Evolutionary conservation across 345 rosid species (phyloP), one percentile per base, ranked within the genome.

Genomic region (Camelina hispida): DNA sequence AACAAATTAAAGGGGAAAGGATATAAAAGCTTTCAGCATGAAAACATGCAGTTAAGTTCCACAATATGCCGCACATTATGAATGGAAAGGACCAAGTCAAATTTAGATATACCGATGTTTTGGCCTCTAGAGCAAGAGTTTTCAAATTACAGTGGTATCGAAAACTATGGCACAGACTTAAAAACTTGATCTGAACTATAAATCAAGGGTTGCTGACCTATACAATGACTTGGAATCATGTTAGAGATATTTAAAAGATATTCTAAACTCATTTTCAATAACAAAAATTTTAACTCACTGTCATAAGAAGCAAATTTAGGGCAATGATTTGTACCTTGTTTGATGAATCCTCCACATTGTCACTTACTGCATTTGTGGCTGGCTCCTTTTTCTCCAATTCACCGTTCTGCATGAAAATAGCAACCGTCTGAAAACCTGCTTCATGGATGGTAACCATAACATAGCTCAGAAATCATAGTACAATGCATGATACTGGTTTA

Each of bases 401-500:
- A 81, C 86, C 91, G 87, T 87, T 89, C 99, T 92, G 99, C 98
- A 95, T 87, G 89, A 95, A 95, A 95, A 92, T 85, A 90, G 92
- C 90, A 92, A 92, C 96, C 87, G 91, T 85, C 96, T 90, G 93
- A 90, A 90, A 92, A 89, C 93, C 96, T 90, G 90, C 97, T 90
- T 84, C 91, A 88, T 82, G 83, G 85, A 90, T 87, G 72, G 80
- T 89, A 87, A 86, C 94, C 86, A 89, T 82, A 83, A 83, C 87
- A 77, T 84, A 88, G 87, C 98, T 95, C 88, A 92, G 97, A 85
- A 80, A 83, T 59, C 50, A 80, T 79, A 82, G 66, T 46, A 78
- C 73, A 65, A 75, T 50, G 35, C 70, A 73, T 23, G 30, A 46
- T 71, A 54, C 76, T 76, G 62, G 64, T 72, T 61, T 60, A 43